Evolutionary conservation across 1,284 basidiomycete species (phyloP).

Genomic region (Macrocystidia cucumis): DNA sequence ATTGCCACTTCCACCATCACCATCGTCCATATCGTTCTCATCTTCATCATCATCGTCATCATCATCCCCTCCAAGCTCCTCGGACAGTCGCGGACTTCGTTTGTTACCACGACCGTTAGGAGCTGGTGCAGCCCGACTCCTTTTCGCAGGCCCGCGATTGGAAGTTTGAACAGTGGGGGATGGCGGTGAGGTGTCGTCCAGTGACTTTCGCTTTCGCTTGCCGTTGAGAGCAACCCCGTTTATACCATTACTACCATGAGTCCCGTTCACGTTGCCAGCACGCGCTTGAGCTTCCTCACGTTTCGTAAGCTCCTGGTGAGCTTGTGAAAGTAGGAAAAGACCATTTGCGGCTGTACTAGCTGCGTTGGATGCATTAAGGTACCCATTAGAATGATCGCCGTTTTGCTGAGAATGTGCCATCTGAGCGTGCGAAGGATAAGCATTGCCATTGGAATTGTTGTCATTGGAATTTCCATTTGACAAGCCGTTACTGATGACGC

Average conservation of each 20-base stretch:
- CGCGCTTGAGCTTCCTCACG: conserved; percentile 73
- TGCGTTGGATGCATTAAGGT: conserved; percentile 38
- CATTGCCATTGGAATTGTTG: conserved; percentile 20
- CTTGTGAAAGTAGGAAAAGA: conserved; percentile 88
- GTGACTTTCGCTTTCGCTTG: conserved; percentile 64
- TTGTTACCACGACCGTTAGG: conserved; percentile 24
- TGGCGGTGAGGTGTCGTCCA: conserved; percentile 35
- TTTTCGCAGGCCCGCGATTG: conserved; percentile 10
- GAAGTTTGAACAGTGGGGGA: conserved; percentile 18
- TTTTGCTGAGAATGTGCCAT: conserved; percentile 6
- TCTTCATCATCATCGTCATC: conserved; percentile 45
- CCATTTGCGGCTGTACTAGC: conserved; percentile 75
- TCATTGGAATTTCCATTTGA: too few relatives aligned
- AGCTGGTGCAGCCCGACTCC: conserved; percentile 32
- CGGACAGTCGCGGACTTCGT: conserved; percentile 18
- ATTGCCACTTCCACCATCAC: conserved; percentile 23
- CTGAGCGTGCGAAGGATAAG: conserved; percentile 14
- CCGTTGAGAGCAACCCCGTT: conserved; percentile 15
- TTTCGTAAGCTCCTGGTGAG: conserved; percentile 94
- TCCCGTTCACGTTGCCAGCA: conserved; percentile 25
- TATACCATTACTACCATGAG: conserved; percentile 15
- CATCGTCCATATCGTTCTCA: conserved; percentile 39
- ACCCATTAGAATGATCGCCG: conserved; percentile 30
- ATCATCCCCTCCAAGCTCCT: conserved; percentile 24
- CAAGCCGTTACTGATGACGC: too few relatives aligned